Percentiles rank a stretch among this genome's conserved stretches.
phyloP scores from a whole-genome alignment of 1,284 basidiomycete genomes.

The Flammula alnicola region DNA sequence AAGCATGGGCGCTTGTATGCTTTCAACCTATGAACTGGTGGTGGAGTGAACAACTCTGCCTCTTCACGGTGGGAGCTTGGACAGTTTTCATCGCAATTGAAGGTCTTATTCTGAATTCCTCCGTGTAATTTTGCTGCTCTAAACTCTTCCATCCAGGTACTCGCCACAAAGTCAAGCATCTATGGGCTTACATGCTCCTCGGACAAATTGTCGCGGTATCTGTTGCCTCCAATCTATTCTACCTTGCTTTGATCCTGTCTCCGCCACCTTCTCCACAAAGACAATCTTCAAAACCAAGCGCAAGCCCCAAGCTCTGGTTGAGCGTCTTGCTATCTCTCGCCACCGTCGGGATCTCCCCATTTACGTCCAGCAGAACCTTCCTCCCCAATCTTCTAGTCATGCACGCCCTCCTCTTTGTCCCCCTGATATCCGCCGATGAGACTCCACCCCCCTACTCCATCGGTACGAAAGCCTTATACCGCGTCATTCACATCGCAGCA shows the following conservation, averaged over 20 bases:
- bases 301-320: constrained; percentile 40
- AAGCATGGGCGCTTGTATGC: constrained; percentile 48
- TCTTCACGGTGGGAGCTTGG: constrained; percentile 70
- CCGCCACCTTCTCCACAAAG: constrained; percentile 2
- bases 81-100: constrained; percentile 61
- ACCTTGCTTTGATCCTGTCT: constrained; percentile 56
- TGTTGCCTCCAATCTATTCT: constrained; percentile 71
- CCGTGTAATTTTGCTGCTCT: neutral
- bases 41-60: constrained; percentile 77
- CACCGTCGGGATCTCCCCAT: constrained; percentile 55
- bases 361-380: constrained; percentile 54
- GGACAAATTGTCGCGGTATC: constrained; percentile 79
- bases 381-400: constrained; percentile 65
- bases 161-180: constrained; percentile 51
- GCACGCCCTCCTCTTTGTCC: constrained; percentile 63
- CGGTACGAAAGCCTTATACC: constrained; percentile 39
- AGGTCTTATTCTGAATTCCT: constrained; percentile 40
- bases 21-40: constrained; percentile 62
- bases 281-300: constrained; percentile 5
- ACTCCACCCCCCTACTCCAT: constrained; percentile 26
- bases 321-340: constrained; percentile 53
- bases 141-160: constrained; percentile 38
- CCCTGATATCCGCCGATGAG: constrained; percentile 44
- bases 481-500: constrained; percentile 39
- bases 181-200: constrained; percentile 77